Conservation (phyloP, 2,329 filamentous ascomycete genomes). For the Akanthomyces dipterigenus region DNA sequence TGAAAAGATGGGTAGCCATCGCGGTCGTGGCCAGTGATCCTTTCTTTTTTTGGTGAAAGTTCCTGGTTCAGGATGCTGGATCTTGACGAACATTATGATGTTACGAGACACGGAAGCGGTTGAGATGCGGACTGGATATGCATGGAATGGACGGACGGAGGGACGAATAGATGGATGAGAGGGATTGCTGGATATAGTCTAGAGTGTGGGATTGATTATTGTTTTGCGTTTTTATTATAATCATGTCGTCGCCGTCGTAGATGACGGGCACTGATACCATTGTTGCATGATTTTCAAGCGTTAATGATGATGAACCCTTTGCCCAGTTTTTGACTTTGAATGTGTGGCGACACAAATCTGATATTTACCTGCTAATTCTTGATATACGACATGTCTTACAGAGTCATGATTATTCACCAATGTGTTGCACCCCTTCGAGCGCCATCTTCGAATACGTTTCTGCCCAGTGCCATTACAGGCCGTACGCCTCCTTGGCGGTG, state of each 20-base stretch:
- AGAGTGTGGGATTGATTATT: not conserved
- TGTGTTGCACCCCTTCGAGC: too few species aligned
- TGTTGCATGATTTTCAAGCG: not conserved
- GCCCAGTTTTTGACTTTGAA: too few species aligned
- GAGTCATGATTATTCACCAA: too few species aligned
- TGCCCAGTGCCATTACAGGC: constrained; percentile 27
- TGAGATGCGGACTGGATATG: not conserved
- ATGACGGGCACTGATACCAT: not conserved
- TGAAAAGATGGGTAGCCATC: constrained; percentile 73
- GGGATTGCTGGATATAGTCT: not conserved
- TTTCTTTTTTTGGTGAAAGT: not conserved
- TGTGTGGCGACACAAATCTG: too few species aligned
- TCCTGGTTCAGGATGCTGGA: too few species aligned
- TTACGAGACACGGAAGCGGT: too few species aligned
- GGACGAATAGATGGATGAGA: not conserved
- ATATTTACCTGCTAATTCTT: too few species aligned
- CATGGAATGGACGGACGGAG: not conserved
- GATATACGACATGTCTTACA: too few species aligned
- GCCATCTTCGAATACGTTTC: too few species aligned
- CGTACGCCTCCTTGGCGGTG: constrained; percentile 67
- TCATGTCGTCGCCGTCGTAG: not conserved
- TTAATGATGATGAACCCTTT: not conserved
- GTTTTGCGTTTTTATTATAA: not conserved
- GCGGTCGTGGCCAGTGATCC: constrained; percentile 30
- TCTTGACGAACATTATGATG: too few species aligned